Base-by-base conservation (phyloP, 208 protist genomes). In the Wallacemonas sp. region DNA sequence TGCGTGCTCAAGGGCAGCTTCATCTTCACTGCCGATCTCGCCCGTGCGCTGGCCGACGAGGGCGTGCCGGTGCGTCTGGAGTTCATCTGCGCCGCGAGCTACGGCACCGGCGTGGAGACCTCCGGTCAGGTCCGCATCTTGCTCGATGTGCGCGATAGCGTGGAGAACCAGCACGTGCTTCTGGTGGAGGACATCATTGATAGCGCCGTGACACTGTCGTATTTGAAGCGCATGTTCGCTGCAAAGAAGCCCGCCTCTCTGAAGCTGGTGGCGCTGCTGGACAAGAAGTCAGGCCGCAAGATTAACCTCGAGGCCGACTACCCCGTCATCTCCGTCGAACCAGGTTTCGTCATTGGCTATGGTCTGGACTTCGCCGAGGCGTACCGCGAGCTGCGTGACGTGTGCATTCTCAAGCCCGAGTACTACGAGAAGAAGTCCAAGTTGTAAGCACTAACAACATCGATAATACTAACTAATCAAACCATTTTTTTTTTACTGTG, bases 181-280 rank as follows among this genome's bases (percentile, higher is more conserved):
- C 70, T 97, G 28, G 84, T 97, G 8, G 91, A 97, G 78, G 94
- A 97, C 68, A 97, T 97, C 54, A 76, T 94, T 11, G 94, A 97
- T 64, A 87, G 65, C 54, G 94, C 91, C 32, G 72, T 84, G 41
- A 97, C 94, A 25, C 72, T 97, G 20, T 32, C 65, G 57, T 94
- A 92, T 73, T 55, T 97, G 18, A 45, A 78, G 55, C 68, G 76
- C 36, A 57, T 86, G 29, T 84, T 94, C 54, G 39, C 29, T 1
- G 77, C 72, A 26, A 77, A 90, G 32, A 66, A 67, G n/a, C 89
- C 92, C 0, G 87, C 84, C 5, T 92, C 83, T 7, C 52, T 97
- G 4, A 87, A 90, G 74, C 94, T 84, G 38, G 77, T 90, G 31
- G 87, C 92, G 44, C 74, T 97, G 28, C 73, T 97, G 7, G 88